Base-by-base conservation (phyloP, 23 red algal genomes). In the Gracilariopsis chorda region DNA sequence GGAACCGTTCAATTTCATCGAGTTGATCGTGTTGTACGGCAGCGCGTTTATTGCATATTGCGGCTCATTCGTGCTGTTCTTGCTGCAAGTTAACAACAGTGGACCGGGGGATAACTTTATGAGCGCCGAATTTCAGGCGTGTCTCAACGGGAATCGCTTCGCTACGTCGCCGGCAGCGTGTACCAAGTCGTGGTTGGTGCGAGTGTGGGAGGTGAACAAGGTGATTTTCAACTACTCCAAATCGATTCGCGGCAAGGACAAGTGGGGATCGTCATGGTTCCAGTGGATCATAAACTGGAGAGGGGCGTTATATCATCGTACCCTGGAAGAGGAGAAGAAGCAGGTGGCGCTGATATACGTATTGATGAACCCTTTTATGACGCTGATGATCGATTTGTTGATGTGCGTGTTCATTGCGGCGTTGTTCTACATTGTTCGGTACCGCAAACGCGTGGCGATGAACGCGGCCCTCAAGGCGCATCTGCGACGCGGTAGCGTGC, bases 61-160 rank as follows among this genome's bases (percentile, higher is more conserved):
- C 35, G 86, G 79, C 42, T 52, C 43, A 17, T 97, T 97, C 51
- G 82, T 61, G 25, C 41, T 93, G 42, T 91, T 92, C 78, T 93
- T 98, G 48, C 43, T 70, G 64, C 28, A 93, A 14, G 68, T 95
- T 6, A 62, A 72, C 48, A 65, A 62, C 20, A 88, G 80, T 4
- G 96, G 96, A 21, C 28, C 64, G 6, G 96, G 96, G 46, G 92
- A 95, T 83, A 85, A 45, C 4, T 95, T 95, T 39, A 95, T 98
- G 93, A 86, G 36, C 23, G 24, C 34, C 7, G 77, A 59, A 47
- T 98, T 98, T 72, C 88, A 93, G 40, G 79, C 59, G n/a, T 84
- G 68, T 28, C 60, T 97, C 48, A 28, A 74, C 27, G 86, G 86
- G 23, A 62, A 55, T n/a, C 28, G 29, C 5, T 45, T 24, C 40